A percentile compares a stretch with the other conserved stretches of the same genome.
Conservation (phyloP, 768 basidiomycete genomes). For the Mycena venus region DNA sequence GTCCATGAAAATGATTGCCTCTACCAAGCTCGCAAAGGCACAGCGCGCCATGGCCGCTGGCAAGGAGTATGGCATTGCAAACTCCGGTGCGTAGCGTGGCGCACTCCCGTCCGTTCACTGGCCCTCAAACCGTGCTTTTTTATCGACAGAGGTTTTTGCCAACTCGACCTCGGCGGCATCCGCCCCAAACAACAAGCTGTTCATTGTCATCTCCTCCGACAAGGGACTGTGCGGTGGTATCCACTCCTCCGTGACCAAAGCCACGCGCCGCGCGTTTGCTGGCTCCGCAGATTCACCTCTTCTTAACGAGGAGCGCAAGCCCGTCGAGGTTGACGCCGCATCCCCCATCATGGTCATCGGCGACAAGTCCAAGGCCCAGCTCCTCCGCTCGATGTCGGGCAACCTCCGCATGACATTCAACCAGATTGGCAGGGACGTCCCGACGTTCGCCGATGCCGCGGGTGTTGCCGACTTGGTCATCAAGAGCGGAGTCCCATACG, state of each 20-base stretch:
- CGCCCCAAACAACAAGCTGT: constrained; percentile 86
- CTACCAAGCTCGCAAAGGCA: constrained; percentile 95
- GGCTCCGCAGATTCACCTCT: constrained; percentile 65
- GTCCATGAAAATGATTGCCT: constrained; percentile 99
- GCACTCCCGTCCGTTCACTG: not conserved
- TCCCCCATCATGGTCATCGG: constrained; percentile 90
- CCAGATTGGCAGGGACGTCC: constrained; percentile 97
- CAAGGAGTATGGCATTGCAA: constrained; percentile 93
- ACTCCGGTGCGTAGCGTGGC: constrained; percentile 74
- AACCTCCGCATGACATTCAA: constrained; percentile 92
- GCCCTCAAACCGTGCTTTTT: not conserved
- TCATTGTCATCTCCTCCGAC: constrained; percentile 96
- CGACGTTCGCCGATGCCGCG: constrained; percentile 96
- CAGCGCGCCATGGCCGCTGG: constrained; percentile 93
- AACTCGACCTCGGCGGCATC: constrained; percentile 79
- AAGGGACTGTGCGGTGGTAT: constrained; percentile 99
- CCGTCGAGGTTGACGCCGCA: constrained; percentile 63
- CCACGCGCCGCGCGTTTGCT: constrained; percentile 79
- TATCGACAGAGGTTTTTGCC: constrained; percentile 87
- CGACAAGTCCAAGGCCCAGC: constrained; percentile 97
- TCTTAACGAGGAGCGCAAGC: constrained; percentile 55
- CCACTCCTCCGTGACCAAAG: constrained; percentile 96
- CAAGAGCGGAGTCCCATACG: constrained; percentile 88
- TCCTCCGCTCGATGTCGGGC: constrained; percentile 72
- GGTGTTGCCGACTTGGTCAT: constrained; percentile 94